Evolutionary conservation across 345 rosid genomes (phyloP).

Genomic region (Moringa oleifera): DNA sequence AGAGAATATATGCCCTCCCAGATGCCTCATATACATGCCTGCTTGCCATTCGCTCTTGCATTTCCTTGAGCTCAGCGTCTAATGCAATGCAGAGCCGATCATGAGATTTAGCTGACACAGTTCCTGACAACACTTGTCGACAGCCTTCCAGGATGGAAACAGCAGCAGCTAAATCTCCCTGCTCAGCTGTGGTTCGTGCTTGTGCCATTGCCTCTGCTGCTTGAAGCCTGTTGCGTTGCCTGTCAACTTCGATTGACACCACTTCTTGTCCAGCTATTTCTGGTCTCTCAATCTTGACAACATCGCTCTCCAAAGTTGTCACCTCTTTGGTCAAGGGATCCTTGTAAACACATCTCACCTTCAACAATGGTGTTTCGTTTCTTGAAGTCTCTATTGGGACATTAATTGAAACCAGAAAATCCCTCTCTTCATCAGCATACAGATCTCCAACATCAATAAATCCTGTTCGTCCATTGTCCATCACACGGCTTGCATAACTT

Average conservation of each 20-base stretch:
- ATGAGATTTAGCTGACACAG: slow-evolving; percentile 55
- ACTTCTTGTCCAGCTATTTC: slow-evolving; percentile 38
- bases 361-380: slow-evolving; percentile 49
- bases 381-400: slow-evolving; percentile 51
- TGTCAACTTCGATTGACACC: slow-evolving; percentile 80
- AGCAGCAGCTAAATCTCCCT: slow-evolving; percentile 67
- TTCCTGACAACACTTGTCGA: slow-evolving; percentile 46
- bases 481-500: slow-evolving; percentile 55
- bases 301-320: slow-evolving; percentile 45
- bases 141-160: slow-evolving; percentile 62
- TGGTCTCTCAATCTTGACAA: slow-evolving; percentile 55
- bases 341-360: slow-evolving; percentile 67
- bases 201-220: slow-evolving; percentile 87
- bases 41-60: slow-evolving; percentile 95
- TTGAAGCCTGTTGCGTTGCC: slow-evolving; percentile 83
- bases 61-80: slow-evolving; percentile 90
- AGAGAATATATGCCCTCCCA: slow-evolving; percentile 90
- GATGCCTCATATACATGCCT: slow-evolving; percentile 90
- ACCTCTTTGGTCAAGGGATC: slow-evolving; percentile 74
- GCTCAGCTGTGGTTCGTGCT: slow-evolving; percentile 79
- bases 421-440: slow-evolving; percentile 94
- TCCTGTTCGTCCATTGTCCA: slow-evolving; percentile 43
- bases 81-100: slow-evolving; percentile 75
- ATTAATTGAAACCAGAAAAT: slow-evolving; percentile 71
- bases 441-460: slow-evolving; percentile 75